Base-by-base conservation (phyloP, 1,284 basidiomycete species). In the Apiotrichum mycotoxinovorans region DNA sequence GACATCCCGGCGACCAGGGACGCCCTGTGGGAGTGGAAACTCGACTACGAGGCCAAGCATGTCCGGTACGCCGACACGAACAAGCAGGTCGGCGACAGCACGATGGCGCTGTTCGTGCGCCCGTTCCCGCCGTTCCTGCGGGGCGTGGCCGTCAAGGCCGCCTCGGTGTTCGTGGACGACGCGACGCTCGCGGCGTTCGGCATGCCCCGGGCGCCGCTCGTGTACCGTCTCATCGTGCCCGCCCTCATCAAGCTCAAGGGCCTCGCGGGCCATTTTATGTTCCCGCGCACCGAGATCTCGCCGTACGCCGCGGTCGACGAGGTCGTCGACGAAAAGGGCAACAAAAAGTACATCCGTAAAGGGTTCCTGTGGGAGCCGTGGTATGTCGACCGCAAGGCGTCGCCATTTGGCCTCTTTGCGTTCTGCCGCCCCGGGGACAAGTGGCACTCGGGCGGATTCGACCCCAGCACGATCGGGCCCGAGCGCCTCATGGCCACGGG, bases 281-380 rank as follows among this genome's bases (percentile, higher is more conserved):
- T 52, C 18, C 59, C 59, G 15, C 52, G 52, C 22, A 25, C 15
- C 7, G 23, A 10, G n/a, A 37, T 20, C 15, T 55, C 58, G 1
- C 2, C 23, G 8, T 48, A 51, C 38, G 20, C 34, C 34, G 17
- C 43, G 11, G 26, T 26, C 37, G 25, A 51, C 34, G 48, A 26
- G 30, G 20, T 41, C 22, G 7, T n/a, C 4, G 30, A 40, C 49
- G 50, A 47, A 30, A 48, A 48, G 23, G 30, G 38, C 35, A 20
- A 17, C 3, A 38, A 20, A 20, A 37, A 30, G 22, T 44, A 30
- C 27, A 17, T 25, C n/a, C 52, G 59, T 11, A 18, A 55, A 22
- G 59, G 59, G 0, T 61, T 52, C 52, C 52, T 61, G 34, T 61
- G 51, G n/a, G 59, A 61, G 56, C 59, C 59, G 33, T 61, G 40